phyloP scores from a whole-genome alignment of 2,329 filamentous ascomycete species.

The Lachnellula subtilissima region DNA sequence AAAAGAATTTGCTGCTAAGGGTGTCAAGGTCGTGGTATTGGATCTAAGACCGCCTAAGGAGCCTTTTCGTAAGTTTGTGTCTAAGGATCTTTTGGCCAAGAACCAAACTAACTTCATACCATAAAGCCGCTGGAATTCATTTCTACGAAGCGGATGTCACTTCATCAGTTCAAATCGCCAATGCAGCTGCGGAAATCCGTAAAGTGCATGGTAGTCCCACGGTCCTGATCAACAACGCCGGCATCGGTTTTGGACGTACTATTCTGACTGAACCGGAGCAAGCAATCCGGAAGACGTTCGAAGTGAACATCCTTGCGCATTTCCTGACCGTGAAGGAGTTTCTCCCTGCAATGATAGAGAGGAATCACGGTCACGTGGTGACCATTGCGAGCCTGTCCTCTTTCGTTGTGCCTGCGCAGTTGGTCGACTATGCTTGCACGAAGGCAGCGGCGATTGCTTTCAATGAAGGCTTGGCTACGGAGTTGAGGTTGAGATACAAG shows the following conservation, averaged over 20 bases:
- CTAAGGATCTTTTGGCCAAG: neutral
- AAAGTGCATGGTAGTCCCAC: conserved; percentile 57
- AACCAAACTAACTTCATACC: neutral
- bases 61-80: conserved; percentile 16
- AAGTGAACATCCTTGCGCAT: conserved; percentile 64
- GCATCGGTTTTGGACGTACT: conserved; percentile 52
- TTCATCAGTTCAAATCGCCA: conserved; percentile 47
- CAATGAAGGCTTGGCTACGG: conserved; percentile 59
- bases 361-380: conserved; percentile 67
- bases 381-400: conserved; percentile 51
- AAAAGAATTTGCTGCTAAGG: conserved; percentile 54
- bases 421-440: conserved; percentile 60
- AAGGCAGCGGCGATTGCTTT: conserved; percentile 64
- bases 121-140: conserved; percentile 47
- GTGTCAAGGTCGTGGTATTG: conserved; percentile 64
- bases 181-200: conserved; percentile 49
- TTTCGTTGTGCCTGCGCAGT: conserved; percentile 5
- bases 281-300: conserved; percentile 60
- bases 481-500: conserved; percentile 55
- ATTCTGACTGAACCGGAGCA: conserved; percentile 53
- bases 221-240: conserved; percentile 69
- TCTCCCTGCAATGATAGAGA: conserved; percentile 58
- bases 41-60: conserved; percentile 56
- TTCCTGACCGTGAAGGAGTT: conserved; percentile 62
- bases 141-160: conserved; percentile 67